Evolutionary conservation across 2,329 filamentous ascomycete genomes (phyloP).

Genomic region (Fusarium euwallaceae): DNA sequence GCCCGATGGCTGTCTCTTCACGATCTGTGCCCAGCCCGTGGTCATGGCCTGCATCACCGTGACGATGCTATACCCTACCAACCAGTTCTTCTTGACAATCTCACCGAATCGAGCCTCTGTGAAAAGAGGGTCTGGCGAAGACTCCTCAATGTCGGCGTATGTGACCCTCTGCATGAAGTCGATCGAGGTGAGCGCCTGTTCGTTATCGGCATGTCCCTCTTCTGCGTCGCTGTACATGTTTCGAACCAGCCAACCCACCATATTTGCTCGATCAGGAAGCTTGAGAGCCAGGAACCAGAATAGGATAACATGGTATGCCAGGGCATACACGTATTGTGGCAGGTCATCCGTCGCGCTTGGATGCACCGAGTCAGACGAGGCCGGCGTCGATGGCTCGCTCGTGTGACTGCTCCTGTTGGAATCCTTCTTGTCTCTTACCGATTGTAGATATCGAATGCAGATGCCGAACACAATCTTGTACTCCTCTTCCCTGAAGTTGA

Average conservation of each 20-base stretch:
- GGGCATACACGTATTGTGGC: conserved; percentile 91
- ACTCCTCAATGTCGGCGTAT: conserved; percentile 88
- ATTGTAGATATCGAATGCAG: conserved; percentile 92
- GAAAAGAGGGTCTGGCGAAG: conserved; percentile 74
- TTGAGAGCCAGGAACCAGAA: conserved; percentile 97
- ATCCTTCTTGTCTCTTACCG: conserved; percentile 77
- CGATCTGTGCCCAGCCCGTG: conserved; percentile 78
- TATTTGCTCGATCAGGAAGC: conserved; percentile 82
- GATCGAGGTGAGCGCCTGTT: conserved; percentile 92
- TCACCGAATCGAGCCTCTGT: conserved; percentile 74
- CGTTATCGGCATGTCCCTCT: conserved; percentile 81
- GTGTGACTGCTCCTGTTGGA: conserved; percentile 60
- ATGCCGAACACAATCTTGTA: conserved; percentile 96
- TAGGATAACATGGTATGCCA: conserved; percentile 94
- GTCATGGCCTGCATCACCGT: conserved; percentile 78
- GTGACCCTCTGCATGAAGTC: conserved; percentile 94
- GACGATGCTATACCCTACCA: conserved; percentile 80
- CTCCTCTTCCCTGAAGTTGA: conserved; percentile 91
- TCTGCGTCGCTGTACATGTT: conserved; percentile 85
- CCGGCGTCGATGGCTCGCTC: conserved; percentile 57
- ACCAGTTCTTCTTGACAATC: conserved; percentile 76
- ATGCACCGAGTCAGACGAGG: conserved; percentile 38
- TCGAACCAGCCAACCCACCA: conserved; percentile 91
- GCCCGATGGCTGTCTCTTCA: conserved; percentile 78
- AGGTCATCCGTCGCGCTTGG: conserved; percentile 73